A percentile compares a stretch with the other conserved stretches of the same genome.
These are phyloP conservation scores for Colletotrichum theobromicola DNA, from an alignment of 2,329 filamentous ascomycete species.

Conservation along the genomic window DNA sequence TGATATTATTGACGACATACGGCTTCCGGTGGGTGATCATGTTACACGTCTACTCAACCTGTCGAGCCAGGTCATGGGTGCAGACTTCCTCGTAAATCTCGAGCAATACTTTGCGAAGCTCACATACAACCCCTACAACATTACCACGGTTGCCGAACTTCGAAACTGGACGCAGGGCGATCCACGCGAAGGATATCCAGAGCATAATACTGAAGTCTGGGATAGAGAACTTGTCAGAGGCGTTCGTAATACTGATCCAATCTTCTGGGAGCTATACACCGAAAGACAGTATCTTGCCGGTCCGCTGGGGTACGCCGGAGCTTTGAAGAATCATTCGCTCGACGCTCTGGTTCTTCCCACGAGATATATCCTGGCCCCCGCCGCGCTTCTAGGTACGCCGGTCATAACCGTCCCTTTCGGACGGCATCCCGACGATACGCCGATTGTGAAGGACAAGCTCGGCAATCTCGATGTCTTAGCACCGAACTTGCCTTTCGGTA, in stretches of 20 bases:
- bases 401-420: constrained; percentile 70
- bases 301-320: constrained; percentile 62
- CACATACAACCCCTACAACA: constrained; percentile 60
- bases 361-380: constrained; percentile 46
- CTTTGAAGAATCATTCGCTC: constrained; percentile 59
- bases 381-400: constrained; percentile 63
- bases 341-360: constrained; percentile 69
- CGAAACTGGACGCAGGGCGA: constrained; percentile 59
- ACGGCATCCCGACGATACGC: constrained; percentile 54
- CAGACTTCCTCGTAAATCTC: constrained; percentile 63
- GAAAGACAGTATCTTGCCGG: constrained; percentile 56
- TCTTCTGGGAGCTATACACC: constrained; percentile 65
- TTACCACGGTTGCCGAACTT: constrained; percentile 56
- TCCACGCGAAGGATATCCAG: constrained; percentile 60
- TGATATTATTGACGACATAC: constrained; percentile 58
- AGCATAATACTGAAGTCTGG: constrained; percentile 61
- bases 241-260: constrained; percentile 57
- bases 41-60: constrained; percentile 34
- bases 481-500: constrained; percentile 64
- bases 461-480: constrained; percentile 57
- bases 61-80: constrained; percentile 54
- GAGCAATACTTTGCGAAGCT: constrained; percentile 60
- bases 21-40: constrained; percentile 38
- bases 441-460: constrained; percentile 47
- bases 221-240: constrained; percentile 57